Evolutionary conservation across 768 basidiomycete species (phyloP).

Genomic region (Clavulina sp.): DNA sequence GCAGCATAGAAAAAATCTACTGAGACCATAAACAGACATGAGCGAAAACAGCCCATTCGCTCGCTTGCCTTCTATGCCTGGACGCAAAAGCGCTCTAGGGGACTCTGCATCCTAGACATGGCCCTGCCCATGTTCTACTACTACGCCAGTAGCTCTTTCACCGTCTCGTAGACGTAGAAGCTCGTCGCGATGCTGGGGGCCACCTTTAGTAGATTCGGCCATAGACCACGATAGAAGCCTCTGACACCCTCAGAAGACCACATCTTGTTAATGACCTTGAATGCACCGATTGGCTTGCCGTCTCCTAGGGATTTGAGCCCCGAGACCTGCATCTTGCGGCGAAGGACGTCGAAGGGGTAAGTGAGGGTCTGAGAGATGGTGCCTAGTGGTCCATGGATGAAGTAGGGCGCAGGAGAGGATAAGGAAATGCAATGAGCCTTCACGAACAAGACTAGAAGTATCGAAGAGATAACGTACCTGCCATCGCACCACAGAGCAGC

Average conservation of each 20-base stretch:
- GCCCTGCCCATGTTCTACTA: background rate
- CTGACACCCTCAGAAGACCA: slow-evolving; percentile 52
- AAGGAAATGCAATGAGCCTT: background rate
- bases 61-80: too few relatives aligned
- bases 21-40: too few relatives aligned
- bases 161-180: slow-evolving; percentile 7
- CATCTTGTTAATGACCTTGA: slow-evolving; percentile 58
- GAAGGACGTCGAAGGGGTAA: slow-evolving; percentile 87
- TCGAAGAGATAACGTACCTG: slow-evolving; percentile 31
- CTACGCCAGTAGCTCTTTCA: slow-evolving; percentile 5
- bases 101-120: too few relatives aligned
- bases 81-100: too few relatives aligned
- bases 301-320: slow-evolving; percentile 48
- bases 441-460: slow-evolving; percentile 1
- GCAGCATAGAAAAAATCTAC: too few relatives aligned
- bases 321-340: slow-evolving; percentile 89
- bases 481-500: slow-evolving; percentile 69
- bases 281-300: slow-evolving; percentile 60
- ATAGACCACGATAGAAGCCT: slow-evolving; percentile 72
- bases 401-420: too few relatives aligned
- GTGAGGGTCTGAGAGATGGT: slow-evolving; percentile 86
- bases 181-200: slow-evolving; percentile 69
- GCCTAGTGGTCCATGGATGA: too few relatives aligned
- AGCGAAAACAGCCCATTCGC: too few relatives aligned
- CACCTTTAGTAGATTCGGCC: slow-evolving; percentile 84